Evolutionary conservation across 768 basidiomycete genomes (phyloP).

Genomic region (Mycena floridula): DNA sequence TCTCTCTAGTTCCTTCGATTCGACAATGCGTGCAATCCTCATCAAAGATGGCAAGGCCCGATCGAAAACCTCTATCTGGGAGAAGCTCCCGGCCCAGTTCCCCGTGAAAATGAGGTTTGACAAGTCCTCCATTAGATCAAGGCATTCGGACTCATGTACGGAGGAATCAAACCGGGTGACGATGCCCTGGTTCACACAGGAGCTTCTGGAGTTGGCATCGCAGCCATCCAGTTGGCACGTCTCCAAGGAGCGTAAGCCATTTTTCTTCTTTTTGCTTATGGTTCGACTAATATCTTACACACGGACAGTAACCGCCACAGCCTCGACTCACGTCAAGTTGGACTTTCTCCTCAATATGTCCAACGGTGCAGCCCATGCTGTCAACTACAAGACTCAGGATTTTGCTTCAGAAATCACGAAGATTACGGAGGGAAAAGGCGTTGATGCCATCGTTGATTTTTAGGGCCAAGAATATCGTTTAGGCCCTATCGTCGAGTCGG

Average conservation of each 20-base stretch:
- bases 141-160: conserved; percentile 81
- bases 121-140: too few relatives aligned
- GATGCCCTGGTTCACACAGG: conserved; percentile 87
- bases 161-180: conserved; percentile 61
- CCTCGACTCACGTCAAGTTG: conserved; percentile 79
- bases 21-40: conserved; percentile 69
- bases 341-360: conserved; percentile 65
- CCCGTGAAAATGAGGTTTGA: conserved; percentile 52
- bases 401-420: conserved; percentile 71
- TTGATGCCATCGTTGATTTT: conserved; percentile 81
- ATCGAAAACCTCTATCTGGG: conserved; percentile 77
- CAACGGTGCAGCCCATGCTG: conserved; percentile 65
- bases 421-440: conserved; percentile 64
- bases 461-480: conserved; percentile 67
- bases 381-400: conserved; percentile 82
- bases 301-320: conserved; percentile 73
- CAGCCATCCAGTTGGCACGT: conserved; percentile 84
- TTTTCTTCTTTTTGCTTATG: conserved; percentile 1
- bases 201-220: conserved; percentile 85
- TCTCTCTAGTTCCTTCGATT: background rate
- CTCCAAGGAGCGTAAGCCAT: conserved; percentile 61
- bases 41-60: conserved; percentile 72
- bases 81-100: conserved; percentile 56
- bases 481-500: conserved; percentile 47
- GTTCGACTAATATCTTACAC: conserved; percentile 33